Conservation (phyloP, 2,329 filamentous ascomycete species). For the Coniosporium tulheliwenetii region DNA sequence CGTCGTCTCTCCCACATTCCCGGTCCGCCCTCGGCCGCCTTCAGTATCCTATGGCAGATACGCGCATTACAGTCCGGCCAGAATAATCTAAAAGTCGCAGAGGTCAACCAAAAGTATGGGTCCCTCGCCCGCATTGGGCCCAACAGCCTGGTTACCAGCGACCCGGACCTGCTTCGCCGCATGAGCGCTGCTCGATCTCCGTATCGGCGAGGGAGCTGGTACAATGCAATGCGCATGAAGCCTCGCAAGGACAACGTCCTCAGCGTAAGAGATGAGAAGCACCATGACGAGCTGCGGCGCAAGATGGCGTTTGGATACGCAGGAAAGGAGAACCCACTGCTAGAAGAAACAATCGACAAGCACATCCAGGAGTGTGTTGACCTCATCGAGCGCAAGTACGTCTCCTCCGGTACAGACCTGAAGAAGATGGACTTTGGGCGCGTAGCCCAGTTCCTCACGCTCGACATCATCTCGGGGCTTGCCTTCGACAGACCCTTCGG, state of each 20-base stretch:
- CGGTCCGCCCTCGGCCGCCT: too few species aligned
- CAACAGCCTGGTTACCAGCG: too few species aligned
- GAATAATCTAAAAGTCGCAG: too few species aligned
- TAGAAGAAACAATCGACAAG: constrained; percentile 21
- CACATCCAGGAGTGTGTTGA: constrained; percentile 16
- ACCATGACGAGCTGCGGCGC: constrained; percentile 19
- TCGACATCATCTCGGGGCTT: constrained; percentile 24
- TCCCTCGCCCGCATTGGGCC: too few species aligned
- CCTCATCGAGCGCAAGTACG: constrained; percentile 17
- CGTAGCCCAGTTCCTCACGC: constrained; percentile 22
- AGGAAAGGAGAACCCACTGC: constrained; percentile 21
- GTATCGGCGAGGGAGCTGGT: constrained; percentile 20
- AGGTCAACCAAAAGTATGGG: too few species aligned
- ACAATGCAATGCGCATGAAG: constrained; percentile 20
- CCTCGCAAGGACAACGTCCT: constrained; percentile 24
- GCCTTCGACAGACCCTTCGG: constrained; percentile 31
- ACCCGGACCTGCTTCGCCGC: constrained; percentile 3
- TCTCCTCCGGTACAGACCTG: constrained; percentile 15
- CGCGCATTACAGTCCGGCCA: too few species aligned
- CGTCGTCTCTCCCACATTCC: too few species aligned
- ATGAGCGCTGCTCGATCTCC: constrained; percentile 22
- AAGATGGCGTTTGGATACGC: constrained; percentile 22
- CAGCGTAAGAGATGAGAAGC: constrained; percentile 20
- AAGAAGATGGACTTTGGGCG: constrained; percentile 19
- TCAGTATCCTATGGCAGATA: too few species aligned